Percentiles rank a stretch among this genome's conserved stretches.
phyloP scores from a whole-genome alignment of 2,329 filamentous ascomycete species.

The Stagonosporopsis chrysanthemi region DNA sequence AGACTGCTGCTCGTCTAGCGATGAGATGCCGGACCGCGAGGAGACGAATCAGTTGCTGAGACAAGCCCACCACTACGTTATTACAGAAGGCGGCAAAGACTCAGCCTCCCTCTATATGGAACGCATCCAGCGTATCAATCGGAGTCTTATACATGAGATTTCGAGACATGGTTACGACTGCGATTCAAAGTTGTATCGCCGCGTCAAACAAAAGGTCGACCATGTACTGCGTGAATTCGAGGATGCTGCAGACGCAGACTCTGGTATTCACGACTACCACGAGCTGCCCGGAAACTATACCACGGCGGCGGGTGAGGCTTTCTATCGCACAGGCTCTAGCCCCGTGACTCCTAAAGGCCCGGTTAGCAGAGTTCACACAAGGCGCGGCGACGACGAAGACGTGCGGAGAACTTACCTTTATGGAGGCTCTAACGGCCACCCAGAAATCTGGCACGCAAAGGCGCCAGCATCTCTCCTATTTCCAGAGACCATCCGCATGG shows the following conservation, averaged over 20 bases:
- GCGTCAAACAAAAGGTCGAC: constrained; percentile 29
- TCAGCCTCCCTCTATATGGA: constrained; percentile 26
- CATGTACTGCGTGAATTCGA: constrained; percentile 28
- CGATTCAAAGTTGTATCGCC: constrained; percentile 31
- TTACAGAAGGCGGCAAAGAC: constrained; percentile 32
- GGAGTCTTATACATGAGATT: constrained; percentile 32
- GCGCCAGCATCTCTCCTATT: constrained; percentile 34
- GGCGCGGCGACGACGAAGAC: not conserved
- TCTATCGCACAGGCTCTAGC: constrained; percentile 1
- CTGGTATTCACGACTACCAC: constrained; percentile 11
- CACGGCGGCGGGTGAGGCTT: not conserved
- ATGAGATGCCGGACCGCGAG: constrained; percentile 15
- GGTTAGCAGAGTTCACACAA: not conserved
- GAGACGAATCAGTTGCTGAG: constrained; percentile 34
- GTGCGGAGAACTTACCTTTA: constrained; percentile 31
- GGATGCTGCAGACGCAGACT: constrained; percentile 18
- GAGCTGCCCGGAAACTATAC: constrained; percentile 14
- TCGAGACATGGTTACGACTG: constrained; percentile 22
- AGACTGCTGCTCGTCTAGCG: constrained; percentile 10
- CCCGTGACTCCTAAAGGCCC: not conserved
- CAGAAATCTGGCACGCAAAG: constrained; percentile 33
- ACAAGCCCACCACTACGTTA: constrained; percentile 41
- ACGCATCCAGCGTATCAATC: constrained; percentile 38
- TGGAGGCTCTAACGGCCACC: constrained; percentile 33
- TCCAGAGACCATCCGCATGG: constrained; percentile 39